These are phyloP conservation scores for Vararia minispora DNA, from an alignment of 768 basidiomycete species.

Conservation along the genomic window DNA sequence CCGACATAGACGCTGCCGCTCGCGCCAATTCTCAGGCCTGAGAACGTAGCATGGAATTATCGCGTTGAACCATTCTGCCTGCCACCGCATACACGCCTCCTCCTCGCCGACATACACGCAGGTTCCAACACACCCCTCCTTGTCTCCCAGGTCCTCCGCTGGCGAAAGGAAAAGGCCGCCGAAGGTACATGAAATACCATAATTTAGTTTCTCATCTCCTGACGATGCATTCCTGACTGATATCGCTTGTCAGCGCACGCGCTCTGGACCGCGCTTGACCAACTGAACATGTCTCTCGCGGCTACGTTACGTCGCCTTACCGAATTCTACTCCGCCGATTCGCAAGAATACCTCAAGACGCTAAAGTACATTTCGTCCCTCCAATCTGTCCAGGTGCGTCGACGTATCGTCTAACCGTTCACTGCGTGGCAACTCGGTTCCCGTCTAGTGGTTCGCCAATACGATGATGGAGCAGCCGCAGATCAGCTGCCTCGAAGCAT, in stretches of 20 bases:
- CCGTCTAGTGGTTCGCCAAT: constrained; percentile 46
- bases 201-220: background rate
- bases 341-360: constrained; percentile 38
- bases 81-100: constrained; percentile 71
- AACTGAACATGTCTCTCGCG: constrained; percentile 50
- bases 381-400: constrained; percentile 41
- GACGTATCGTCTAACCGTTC: background rate
- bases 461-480: constrained; percentile 35
- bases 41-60: constrained; percentile 68
- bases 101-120: constrained; percentile 93
- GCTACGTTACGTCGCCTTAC: constrained; percentile 40
- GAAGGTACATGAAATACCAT: constrained; percentile 31
- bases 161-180: constrained; percentile 58
- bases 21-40: constrained; percentile 45
- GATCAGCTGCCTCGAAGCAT: constrained; percentile 37
- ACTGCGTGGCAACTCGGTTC: background rate
- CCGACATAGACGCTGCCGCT: constrained; percentile 23
- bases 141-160: constrained; percentile 82
- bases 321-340: constrained; percentile 34
- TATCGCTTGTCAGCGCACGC: constrained; percentile 51
- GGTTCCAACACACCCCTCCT: constrained; percentile 95
- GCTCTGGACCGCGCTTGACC: constrained; percentile 55
- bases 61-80: constrained; percentile 60
- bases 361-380: constrained; percentile 53
- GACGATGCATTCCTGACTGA: too few relatives aligned